Evolutionary conservation across 257 asterid genomes (phyloP).

Genomic region (Orobanche coerulescens): DNA sequence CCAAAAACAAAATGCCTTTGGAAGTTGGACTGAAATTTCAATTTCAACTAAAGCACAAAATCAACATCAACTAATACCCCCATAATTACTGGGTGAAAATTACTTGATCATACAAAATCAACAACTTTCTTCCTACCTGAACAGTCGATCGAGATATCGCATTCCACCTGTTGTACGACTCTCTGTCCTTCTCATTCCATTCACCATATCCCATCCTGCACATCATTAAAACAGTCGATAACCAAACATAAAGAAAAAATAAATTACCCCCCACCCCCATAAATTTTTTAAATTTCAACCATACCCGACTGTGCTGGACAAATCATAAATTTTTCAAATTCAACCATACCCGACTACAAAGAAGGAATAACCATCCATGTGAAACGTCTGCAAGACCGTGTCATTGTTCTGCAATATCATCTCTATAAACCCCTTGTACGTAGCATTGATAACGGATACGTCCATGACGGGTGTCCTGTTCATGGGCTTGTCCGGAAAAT

Average conservation of each 20-base stretch:
- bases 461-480: constrained; percentile 49
- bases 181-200: constrained; percentile 78
- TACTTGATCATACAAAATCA: background rate
- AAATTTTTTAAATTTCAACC: background rate
- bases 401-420: constrained; percentile 81
- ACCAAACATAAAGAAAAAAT: background rate
- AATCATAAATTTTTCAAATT: background rate
- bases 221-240: background rate
- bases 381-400: constrained; percentile 66
- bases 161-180: constrained; percentile 85
- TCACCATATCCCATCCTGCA: constrained; percentile 81
- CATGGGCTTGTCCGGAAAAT: constrained; percentile 62
- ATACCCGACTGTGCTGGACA: constrained; percentile 94
- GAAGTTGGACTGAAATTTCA: too few relatives aligned
- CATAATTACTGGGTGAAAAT: background rate
- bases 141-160: constrained; percentile 86
- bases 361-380: constrained; percentile 86
- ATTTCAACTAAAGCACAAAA: too few relatives aligned
- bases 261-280: background rate
- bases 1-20: too few relatives aligned
- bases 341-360: constrained; percentile 79
- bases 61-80: background rate
- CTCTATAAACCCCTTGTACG: constrained; percentile 88
- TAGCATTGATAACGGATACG: constrained; percentile 63
- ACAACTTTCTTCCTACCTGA: constrained; percentile 47